A percentile compares a stretch with the other conserved stretches of the same genome.
Evolutionary conservation across 1,284 basidiomycete species (phyloP).

Genomic region (Ustilago loliicola): DNA sequence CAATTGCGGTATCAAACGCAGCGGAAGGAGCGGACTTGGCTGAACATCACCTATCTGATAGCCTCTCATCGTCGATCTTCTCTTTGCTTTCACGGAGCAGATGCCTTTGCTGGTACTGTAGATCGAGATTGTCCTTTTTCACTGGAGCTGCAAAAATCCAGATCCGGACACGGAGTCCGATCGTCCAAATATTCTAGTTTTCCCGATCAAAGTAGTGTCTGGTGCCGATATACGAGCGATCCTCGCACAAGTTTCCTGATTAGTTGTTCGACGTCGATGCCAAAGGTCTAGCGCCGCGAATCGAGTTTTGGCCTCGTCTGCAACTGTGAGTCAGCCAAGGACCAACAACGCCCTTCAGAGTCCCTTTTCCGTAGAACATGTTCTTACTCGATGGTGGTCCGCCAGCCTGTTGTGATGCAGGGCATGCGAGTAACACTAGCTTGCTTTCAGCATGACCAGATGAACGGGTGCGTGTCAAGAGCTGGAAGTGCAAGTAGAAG

Average conservation of each 20-base stretch:
- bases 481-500: neutral
- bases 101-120: neutral
- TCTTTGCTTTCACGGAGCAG: neutral
- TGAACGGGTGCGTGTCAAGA: neutral
- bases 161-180: neutral
- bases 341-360: neutral
- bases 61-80: neutral
- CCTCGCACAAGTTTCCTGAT: neutral
- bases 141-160: neutral
- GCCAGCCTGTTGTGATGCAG: no score
- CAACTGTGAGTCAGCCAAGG: neutral
- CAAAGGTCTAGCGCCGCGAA: conserved; percentile 8
- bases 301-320: conserved; percentile 4
- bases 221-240: neutral
- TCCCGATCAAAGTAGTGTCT: neutral
- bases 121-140: neutral
- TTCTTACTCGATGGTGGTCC: no score
- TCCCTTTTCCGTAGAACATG: no score
- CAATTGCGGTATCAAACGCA: neutral
- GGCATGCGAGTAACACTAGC: no score
- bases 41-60: neutral
- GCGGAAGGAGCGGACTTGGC: neutral
- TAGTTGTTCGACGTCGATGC: conserved; percentile 1
- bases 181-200: neutral
- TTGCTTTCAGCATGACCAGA: no score